phyloP scores from a whole-genome alignment of 169 alveolate species.

The Neospora caninum region DNA sequence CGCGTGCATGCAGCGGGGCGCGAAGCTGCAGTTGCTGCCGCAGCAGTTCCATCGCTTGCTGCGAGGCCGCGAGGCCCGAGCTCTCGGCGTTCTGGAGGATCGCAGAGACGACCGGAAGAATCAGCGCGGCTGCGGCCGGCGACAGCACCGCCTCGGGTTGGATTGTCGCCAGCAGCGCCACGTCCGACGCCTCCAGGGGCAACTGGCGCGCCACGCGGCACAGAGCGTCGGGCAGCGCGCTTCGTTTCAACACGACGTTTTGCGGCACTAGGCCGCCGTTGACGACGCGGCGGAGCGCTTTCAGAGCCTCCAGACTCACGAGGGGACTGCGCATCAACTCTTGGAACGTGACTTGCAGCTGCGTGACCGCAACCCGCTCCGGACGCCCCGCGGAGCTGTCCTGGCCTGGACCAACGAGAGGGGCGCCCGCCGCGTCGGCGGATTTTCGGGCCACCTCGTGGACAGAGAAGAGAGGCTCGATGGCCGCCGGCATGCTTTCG shows the following conservation, averaged over 20 bases:
- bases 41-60: constrained; percentile 62
- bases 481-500: not conserved
- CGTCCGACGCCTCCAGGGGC: not conserved
- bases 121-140: constrained; percentile 32
- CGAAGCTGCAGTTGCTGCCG: constrained; percentile 59
- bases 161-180: not conserved
- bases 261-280: constrained; percentile 46
- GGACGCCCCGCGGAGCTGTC: not conserved
- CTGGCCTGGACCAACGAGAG: not conserved
- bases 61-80: constrained; percentile 48
- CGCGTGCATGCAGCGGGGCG: constrained; percentile 45
- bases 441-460: not conserved
- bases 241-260: constrained; percentile 27
- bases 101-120: constrained; percentile 64
- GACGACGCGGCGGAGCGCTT: constrained; percentile 19
- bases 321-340: constrained; percentile 40
- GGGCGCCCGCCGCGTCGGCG: not conserved
- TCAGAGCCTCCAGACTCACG: not conserved
- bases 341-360: not conserved
- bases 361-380: not conserved
- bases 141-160: constrained; percentile 26
- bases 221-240: constrained; percentile 50
- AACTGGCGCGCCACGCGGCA: constrained; percentile 6
- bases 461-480: not conserved
- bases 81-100: constrained; percentile 42